Percentiles rank a stretch among this genome's conserved stretches.
Conservation (phyloP, 2,329 filamentous ascomycete genomes). For the Aspergillus nomiae region DNA sequence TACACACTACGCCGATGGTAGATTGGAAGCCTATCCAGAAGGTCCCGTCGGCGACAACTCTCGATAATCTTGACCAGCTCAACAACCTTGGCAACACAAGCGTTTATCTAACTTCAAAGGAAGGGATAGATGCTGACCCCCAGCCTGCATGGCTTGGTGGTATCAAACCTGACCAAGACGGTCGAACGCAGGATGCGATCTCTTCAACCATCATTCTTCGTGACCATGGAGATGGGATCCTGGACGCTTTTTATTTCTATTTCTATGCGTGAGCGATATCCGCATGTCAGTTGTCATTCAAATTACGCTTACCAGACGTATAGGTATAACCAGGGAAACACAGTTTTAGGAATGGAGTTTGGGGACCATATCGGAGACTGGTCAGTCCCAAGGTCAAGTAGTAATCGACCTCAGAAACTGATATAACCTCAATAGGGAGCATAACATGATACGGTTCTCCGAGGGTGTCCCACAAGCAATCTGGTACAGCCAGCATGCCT, state of each 20-base stretch:
- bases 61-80: constrained; percentile 52
- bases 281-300: background rate
- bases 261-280: constrained; percentile 55
- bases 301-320: constrained; percentile 2
- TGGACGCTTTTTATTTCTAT: constrained; percentile 67
- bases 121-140: constrained; percentile 47
- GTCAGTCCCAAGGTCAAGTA: constrained; percentile 30
- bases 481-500: constrained; percentile 66
- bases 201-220: constrained; percentile 59
- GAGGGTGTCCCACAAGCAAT: constrained; percentile 57
- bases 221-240: constrained; percentile 54
- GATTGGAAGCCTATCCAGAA: constrained; percentile 44
- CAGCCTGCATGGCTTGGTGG: constrained; percentile 55
- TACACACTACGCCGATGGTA: constrained; percentile 49
- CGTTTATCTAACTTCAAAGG: constrained; percentile 53
- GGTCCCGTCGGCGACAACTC: constrained; percentile 43
- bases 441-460: constrained; percentile 67
- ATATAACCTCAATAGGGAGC: constrained; percentile 51
- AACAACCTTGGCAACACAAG: constrained; percentile 49
- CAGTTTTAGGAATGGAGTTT: constrained; percentile 52
- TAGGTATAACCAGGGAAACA: constrained; percentile 57
- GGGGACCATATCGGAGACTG: constrained; percentile 67
- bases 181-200: constrained; percentile 54
- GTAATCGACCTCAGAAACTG: background rate
- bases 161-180: constrained; percentile 53